Evolutionary conservation across 139 green algal species (phyloP).

Genomic region (Asterochloris sp.): DNA sequence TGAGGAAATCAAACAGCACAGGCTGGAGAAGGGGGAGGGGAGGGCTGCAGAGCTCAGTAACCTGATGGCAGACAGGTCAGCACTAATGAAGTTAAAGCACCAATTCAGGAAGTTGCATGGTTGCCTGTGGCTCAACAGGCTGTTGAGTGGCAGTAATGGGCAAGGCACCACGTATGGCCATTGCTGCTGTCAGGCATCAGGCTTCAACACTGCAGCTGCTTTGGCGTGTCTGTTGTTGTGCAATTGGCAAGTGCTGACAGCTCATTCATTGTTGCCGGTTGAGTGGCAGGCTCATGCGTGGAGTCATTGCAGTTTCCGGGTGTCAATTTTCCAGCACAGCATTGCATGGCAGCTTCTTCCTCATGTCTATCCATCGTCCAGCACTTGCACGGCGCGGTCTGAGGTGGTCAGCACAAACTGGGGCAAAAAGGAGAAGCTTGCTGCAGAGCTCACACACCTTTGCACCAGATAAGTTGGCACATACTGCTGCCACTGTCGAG

Average conservation of each 20-base stretch:
- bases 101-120: neutral
- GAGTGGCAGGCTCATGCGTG: neutral
- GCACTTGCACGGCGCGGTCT: too few species aligned
- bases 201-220: neutral
- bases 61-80: slow-evolving; percentile 13
- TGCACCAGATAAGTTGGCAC: too few species aligned
- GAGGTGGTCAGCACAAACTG: too few species aligned
- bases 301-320: neutral
- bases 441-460: too few species aligned
- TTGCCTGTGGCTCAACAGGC: too few species aligned
- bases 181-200: neutral
- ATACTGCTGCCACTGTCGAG: too few species aligned
- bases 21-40: neutral
- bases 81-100: too few species aligned
- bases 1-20: slow-evolving; percentile 15
- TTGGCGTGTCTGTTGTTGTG: neutral
- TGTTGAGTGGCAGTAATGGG: neutral
- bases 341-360: neutral
- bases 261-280: neutral
- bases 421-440: too few species aligned
- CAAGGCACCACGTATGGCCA: neutral
- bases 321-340: neutral
- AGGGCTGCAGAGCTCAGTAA: slow-evolving; percentile 12
- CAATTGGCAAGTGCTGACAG: neutral
- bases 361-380: neutral